Evolutionary conservation across 2,329 filamentous ascomycete genomes (phyloP).

Genomic region (Xylaria sp.): DNA sequence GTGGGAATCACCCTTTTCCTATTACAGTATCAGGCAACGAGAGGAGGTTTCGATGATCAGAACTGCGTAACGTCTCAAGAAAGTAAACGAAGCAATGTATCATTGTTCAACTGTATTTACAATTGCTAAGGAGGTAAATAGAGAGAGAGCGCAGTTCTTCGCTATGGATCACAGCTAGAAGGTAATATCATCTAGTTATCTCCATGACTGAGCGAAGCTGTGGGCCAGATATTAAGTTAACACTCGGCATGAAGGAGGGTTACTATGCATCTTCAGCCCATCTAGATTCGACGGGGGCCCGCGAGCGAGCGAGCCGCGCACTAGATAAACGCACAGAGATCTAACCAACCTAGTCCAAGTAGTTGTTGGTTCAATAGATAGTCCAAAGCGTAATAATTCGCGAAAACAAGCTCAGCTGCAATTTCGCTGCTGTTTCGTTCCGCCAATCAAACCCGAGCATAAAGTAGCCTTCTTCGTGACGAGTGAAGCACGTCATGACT

Average conservation of each 20-base stretch:
- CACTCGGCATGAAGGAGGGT: background rate
- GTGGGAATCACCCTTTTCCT: background rate
- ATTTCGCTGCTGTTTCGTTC: constrained; percentile 11
- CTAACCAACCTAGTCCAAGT: constrained; percentile 5
- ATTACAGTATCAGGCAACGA: background rate
- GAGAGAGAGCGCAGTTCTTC: background rate
- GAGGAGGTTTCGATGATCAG: background rate
- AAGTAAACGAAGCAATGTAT: background rate
- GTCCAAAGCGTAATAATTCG: background rate
- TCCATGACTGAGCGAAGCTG: background rate
- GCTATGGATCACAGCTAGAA: background rate
- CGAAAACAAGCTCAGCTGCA: constrained; percentile 25
- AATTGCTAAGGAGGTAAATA: background rate
- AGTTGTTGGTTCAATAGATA: background rate
- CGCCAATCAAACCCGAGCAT: constrained; percentile 21
- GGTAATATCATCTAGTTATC: background rate
- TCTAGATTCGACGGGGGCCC: background rate
- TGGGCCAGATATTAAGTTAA: background rate
- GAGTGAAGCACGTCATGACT: constrained; percentile 9
- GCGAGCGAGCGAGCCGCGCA: constrained; percentile 18
- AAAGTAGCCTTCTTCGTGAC: background rate
- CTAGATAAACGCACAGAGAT: constrained; percentile 1
- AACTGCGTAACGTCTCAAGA: background rate
- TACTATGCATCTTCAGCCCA: constrained; percentile 8
- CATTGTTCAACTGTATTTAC: background rate